phyloP scores from a whole-genome alignment of 2,329 filamentous ascomycete species.

The Fusarium sp. region DNA sequence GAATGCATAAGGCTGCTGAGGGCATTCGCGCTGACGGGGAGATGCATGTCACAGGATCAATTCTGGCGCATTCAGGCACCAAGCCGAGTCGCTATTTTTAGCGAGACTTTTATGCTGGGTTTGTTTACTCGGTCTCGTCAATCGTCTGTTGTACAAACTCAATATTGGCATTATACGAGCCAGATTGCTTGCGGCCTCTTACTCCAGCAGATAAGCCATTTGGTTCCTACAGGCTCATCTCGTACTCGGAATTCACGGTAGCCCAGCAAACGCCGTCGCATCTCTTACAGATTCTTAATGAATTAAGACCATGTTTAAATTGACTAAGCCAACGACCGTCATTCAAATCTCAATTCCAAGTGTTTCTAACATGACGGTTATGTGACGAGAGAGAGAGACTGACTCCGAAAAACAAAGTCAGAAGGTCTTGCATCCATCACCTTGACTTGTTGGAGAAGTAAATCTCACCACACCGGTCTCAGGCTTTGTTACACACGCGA shows the following conservation, averaged over 20 bases:
- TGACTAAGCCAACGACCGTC: accelerated
- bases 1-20: background rate
- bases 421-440: background rate
- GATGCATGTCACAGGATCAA: background rate
- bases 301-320: accelerated
- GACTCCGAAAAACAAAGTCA: background rate
- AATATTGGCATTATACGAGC: background rate
- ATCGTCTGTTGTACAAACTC: background rate
- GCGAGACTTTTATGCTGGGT: background rate
- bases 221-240: background rate
- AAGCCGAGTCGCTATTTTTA: background rate
- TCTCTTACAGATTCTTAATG: background rate
- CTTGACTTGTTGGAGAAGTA: accelerated
- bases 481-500: background rate
- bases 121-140: background rate
- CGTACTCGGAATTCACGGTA: too few species aligned
- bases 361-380: background rate
- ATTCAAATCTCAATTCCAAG: background rate
- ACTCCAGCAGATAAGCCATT: background rate
- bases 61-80: background rate
- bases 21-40: background rate
- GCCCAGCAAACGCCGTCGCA: too few species aligned
- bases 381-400: too few species aligned
- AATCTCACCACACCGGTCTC: background rate
- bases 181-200: background rate